Conservation (phyloP, 352 stramenopile genomes). For the Lagenidium giganteum region DNA sequence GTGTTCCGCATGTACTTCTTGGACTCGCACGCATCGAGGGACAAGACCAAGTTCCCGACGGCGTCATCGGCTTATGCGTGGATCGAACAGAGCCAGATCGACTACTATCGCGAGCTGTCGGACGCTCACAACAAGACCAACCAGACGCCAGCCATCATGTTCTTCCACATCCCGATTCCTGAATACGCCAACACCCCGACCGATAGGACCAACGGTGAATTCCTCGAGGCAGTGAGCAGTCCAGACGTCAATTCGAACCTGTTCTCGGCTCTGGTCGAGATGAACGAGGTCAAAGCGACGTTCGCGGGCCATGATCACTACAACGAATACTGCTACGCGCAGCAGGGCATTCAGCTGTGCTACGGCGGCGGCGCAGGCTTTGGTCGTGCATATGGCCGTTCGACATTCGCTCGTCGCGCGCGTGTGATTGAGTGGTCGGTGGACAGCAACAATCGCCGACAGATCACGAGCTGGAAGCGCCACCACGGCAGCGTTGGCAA, state of each 20-base stretch:
- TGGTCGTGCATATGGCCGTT: conserved; percentile 24
- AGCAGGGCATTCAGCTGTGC: conserved; percentile 41
- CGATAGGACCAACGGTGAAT: conserved; percentile 21
- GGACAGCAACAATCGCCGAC: conserved; percentile 14
- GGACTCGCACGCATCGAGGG: conserved; percentile 27
- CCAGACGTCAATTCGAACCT: conserved; percentile 37
- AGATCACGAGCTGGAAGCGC: conserved; percentile 23
- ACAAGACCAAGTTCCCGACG: conserved; percentile 25
- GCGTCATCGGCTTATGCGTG: conserved; percentile 37
- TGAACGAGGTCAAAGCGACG: conserved; percentile 48
- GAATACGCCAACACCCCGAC: conserved; percentile 27
- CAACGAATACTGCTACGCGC: conserved; percentile 50
- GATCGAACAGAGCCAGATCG: conserved; percentile 44
- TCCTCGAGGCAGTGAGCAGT: conserved; percentile 26
- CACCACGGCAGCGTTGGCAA: conserved; percentile 7
- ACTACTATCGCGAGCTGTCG: conserved; percentile 34
- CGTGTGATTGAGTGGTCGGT: conserved; percentile 55
- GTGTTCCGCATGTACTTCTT: conserved; percentile 63
- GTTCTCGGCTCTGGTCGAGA: conserved; percentile 32
- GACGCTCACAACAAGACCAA: conserved; percentile 7
- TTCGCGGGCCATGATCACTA: conserved; percentile 58
- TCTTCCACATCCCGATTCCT: conserved; percentile 60
- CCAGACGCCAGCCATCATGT: conserved; percentile 46
- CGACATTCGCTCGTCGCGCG: conserved; percentile 32
- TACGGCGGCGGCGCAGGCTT: conserved; percentile 52